Base-by-base conservation (phyloP, 306 rosid genomes). In the Potentilla sterilis region DNA sequence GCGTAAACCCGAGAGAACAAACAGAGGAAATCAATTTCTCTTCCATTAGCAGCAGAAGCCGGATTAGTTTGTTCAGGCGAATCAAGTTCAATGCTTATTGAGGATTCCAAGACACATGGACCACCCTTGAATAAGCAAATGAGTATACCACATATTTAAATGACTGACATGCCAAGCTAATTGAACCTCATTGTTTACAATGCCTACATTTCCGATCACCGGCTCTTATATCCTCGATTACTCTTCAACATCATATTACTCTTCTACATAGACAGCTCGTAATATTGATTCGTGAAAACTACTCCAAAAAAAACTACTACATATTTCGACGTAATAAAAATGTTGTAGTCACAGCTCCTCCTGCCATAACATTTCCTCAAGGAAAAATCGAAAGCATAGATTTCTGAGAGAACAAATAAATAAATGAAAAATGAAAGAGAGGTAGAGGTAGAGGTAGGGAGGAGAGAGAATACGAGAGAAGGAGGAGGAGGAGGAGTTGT, bases 391-490 rank as follows among this genome's bases (percentile, higher is more conserved):
- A n/a, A n/a, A n/a, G n/a, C n/a, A n/a, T n/a, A n/a, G n/a, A n/a
- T n/a, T n/a, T n/a, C n/a, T n/a, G n/a, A n/a, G n/a, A n/a, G n/a
- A n/a, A n/a, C n/a, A n/a, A n/a, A n/a, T n/a, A n/a, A n/a, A n/a
- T n/a, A n/a, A n/a, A n/a, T n/a, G n/a, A n/a, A n/a, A n/a, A n/a
- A n/a, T n/a, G n/a, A n/a, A n/a, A n/a, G n/a, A n/a, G n/a, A n/a
- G n/a, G n/a, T n/a, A n/a, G n/a, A n/a, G n/a, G n/a, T n/a, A n/a
- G n/a, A n/a, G n/a, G n/a, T n/a, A n/a, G n/a, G n/a, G n/a, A n/a
- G n/a, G n/a, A n/a, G 78, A 78, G 65, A 40, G 7, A 84, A 35
- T 88, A 87, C 96, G 85, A 70, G 96, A 84, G 75, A 70, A 66
- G 7, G 69, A 62, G 11, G 65, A 65, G 11, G 65, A 65, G 9